A percentile compares a stretch with the other conserved stretches of the same genome.
Evolutionary conservation across 768 basidiomycete species (phyloP).

Genomic region (Lactarius pseudohatsudake): DNA sequence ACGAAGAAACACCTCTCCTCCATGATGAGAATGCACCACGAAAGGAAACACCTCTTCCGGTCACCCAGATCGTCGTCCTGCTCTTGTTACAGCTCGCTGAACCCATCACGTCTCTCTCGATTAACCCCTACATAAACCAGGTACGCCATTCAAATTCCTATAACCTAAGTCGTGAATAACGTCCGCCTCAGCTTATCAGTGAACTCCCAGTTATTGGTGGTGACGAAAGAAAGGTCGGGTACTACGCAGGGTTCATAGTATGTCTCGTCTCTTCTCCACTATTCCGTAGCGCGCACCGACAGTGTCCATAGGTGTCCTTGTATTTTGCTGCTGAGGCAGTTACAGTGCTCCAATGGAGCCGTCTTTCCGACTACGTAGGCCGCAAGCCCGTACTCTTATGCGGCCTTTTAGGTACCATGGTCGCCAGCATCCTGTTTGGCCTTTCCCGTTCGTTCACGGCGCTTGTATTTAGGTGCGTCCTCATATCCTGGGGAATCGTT

Average conservation of each 20-base stretch:
- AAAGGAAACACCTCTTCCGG: not conserved
- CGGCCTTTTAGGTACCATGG: slow-evolving; percentile 36
- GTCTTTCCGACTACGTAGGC: slow-evolving; percentile 47
- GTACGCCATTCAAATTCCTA: slow-evolving; percentile 31
- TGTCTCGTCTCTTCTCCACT: slow-evolving; percentile 29
- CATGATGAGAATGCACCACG: not conserved
- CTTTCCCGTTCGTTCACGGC: slow-evolving; percentile 37
- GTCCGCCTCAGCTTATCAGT: slow-evolving; percentile 39
- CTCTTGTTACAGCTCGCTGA: not conserved
- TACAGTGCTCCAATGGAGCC: slow-evolving; percentile 48
- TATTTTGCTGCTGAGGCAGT: slow-evolving; percentile 49
- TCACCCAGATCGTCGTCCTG: not conserved
- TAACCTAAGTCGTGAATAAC: not conserved
- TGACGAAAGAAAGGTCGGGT: slow-evolving; percentile 47
- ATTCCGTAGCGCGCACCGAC: not conserved
- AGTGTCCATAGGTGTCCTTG: slow-evolving; percentile 42
- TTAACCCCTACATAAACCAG: slow-evolving; percentile 49
- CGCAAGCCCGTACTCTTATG: slow-evolving; percentile 49
- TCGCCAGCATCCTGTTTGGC: slow-evolving; percentile 40
- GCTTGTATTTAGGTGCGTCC: slow-evolving; percentile 33
- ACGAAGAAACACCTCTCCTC: not conserved
- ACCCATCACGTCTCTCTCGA: not conserved
- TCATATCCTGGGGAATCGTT: not conserved
- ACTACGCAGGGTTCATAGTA: slow-evolving; percentile 51
- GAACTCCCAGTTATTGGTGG: slow-evolving; percentile 45